These are phyloP conservation scores for Aspergillus haitiensis DNA, from an alignment of 495 filamentous ascomycete species.

Conservation along the genomic window DNA sequence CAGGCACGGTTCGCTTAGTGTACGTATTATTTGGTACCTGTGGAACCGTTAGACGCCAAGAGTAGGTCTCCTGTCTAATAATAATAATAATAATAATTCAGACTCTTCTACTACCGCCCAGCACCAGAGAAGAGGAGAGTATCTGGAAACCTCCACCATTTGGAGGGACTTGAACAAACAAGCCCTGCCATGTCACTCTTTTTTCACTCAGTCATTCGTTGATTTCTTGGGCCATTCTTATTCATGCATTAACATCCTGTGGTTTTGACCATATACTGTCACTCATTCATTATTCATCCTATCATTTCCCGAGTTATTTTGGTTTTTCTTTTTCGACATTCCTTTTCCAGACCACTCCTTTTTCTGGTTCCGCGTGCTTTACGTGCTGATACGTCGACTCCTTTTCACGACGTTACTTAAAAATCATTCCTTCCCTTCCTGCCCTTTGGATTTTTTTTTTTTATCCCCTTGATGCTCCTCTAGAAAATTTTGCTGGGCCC, in stretches of 20 bases:
- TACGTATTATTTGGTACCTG: not conserved
- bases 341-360: constrained; percentile 35
- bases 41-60: not conserved
- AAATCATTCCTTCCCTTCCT: constrained; percentile 10
- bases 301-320: constrained; percentile 29
- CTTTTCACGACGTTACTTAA: constrained; percentile 15
- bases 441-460: constrained; percentile 6
- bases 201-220: constrained; percentile 45
- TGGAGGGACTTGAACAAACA: constrained; percentile 17
- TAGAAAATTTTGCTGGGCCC: constrained; percentile 1
- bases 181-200: constrained; percentile 33
- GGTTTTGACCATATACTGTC: not conserved
- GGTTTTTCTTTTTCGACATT: constrained; percentile 34
- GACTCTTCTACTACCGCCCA: too few species aligned
- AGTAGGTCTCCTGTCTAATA: not conserved
- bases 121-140: not conserved
- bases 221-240: constrained; percentile 24
- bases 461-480: not conserved
- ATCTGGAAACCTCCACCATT: constrained; percentile 7
- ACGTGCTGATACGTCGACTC: constrained; percentile 29
- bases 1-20: too few species aligned
- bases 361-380: constrained; percentile 23
- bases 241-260: constrained; percentile 16
- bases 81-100: not conserved
- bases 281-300: constrained; percentile 15